These are phyloP conservation scores for Saturnispora silvae DNA, from an alignment of 805 yeast species.

Conservation along the genomic window DNA sequence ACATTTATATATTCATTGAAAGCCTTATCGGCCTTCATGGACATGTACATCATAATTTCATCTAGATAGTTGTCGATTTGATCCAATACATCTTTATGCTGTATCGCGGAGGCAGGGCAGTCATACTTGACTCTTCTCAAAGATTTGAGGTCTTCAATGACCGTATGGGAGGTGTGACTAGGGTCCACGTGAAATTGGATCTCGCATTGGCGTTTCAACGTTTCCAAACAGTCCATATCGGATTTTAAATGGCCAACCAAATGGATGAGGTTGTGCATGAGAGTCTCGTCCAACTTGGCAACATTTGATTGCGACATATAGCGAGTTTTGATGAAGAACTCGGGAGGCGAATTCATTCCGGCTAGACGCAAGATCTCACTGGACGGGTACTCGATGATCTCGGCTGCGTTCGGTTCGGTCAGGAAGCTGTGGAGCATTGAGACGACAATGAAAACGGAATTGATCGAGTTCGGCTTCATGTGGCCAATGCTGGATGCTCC, in stretches of 20 bases:
- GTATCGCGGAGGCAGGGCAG: constrained; percentile 4
- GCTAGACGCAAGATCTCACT: constrained; percentile 6
- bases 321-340: constrained; percentile 7
- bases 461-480: constrained; percentile 15
- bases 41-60: constrained; percentile 33
- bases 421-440: constrained; percentile 26
- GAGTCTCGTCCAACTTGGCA: constrained; percentile 11
- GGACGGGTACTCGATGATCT: constrained; percentile 1
- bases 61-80: constrained; percentile 31
- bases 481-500: constrained; percentile 7
- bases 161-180: background rate
- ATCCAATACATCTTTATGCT: constrained; percentile 16
- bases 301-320: constrained; percentile 1
- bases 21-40: constrained; percentile 40
- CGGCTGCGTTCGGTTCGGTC: constrained; percentile 11
- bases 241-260: constrained; percentile 14
- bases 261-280: constrained; percentile 11
- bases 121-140: constrained; percentile 2
- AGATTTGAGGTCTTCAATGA: constrained; percentile 6
- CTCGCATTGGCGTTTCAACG: constrained; percentile 2
- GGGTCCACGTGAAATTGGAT: constrained; percentile 5
- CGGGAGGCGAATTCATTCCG: constrained; percentile 10
- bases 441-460: constrained; percentile 7
- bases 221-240: constrained; percentile 13
- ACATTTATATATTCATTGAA: constrained; percentile 27